These are phyloP conservation scores for Chrysanthemum makinoi DNA, from an alignment of 129 eudicot genomes.

Conservation along the genomic window DNA sequence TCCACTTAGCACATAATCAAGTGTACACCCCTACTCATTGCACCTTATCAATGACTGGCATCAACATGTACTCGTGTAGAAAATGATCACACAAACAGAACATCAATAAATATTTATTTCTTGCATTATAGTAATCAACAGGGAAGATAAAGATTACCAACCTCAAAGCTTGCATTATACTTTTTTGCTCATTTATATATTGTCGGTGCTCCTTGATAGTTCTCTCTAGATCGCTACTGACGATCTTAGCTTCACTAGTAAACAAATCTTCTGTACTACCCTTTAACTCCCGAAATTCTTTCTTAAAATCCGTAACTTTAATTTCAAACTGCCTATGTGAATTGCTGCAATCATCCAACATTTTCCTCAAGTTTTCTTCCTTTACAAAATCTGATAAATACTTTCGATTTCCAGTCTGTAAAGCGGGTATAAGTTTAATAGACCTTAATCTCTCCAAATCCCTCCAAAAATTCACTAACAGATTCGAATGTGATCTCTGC, in stretches of 20 bases:
- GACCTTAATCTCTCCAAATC: slow-evolving; percentile 71
- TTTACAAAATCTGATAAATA: slow-evolving; percentile 80
- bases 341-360: slow-evolving; percentile 67
- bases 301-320: slow-evolving; percentile 83
- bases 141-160: slow-evolving; percentile 27
- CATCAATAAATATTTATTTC: neutral
- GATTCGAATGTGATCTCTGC: slow-evolving; percentile 59
- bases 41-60: neutral
- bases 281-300: slow-evolving; percentile 80
- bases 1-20: neutral
- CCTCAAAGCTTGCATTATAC: slow-evolving; percentile 92
- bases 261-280: slow-evolving; percentile 63
- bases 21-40: neutral
- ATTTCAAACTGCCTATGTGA: slow-evolving; percentile 87
- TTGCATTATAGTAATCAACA: neutral
- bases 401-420: slow-evolving; percentile 59
- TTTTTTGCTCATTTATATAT: slow-evolving; percentile 65
- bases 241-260: slow-evolving; percentile 62
- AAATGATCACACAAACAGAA: too few species aligned
- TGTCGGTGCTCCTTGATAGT: slow-evolving; percentile 65
- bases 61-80: too few species aligned
- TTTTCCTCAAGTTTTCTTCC: slow-evolving; percentile 70
- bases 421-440: slow-evolving; percentile 57
- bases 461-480: slow-evolving; percentile 65
- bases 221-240: slow-evolving; percentile 54